These are phyloP conservation scores for Silene latifolia DNA, from an alignment of 148 eudicot species.

Conservation along the genomic window DNA sequence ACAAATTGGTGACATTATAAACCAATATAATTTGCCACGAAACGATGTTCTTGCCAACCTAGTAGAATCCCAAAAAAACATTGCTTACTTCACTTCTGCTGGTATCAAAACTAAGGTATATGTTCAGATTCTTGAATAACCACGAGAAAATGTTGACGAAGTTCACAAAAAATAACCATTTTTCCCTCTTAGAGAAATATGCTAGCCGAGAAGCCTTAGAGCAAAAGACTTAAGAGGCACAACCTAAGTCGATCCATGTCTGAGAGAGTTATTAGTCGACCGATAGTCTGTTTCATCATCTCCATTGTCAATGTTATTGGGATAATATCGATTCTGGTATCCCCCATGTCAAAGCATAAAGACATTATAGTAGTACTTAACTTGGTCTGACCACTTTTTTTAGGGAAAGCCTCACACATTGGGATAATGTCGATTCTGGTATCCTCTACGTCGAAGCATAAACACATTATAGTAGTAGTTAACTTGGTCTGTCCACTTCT, in stretches of 20 bases:
- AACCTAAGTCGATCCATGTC: constrained; percentile 26
- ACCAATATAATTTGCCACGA: neutral
- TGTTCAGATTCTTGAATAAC: constrained; percentile 22
- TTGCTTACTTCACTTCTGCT: constrained; percentile 13
- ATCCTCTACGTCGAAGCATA: constrained; percentile 54
- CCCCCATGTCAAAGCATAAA: constrained; percentile 61
- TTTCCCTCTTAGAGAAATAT: neutral
- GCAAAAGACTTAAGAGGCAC: too few species aligned
- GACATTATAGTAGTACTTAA: constrained; percentile 80
- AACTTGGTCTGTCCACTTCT: constrained; percentile 54
- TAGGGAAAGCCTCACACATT: constrained; percentile 38
- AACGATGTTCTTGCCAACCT: constrained; percentile 14
- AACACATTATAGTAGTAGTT: constrained; percentile 83
- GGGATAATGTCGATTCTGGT: constrained; percentile 61
- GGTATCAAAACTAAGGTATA: constrained; percentile 22
- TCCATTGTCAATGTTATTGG: constrained; percentile 58
- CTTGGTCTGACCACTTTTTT: constrained; percentile 54
- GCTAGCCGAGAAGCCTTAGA: constrained; percentile 20
- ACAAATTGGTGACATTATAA: neutral
- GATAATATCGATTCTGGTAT: constrained; percentile 56
- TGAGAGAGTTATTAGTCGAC: constrained; percentile 24
- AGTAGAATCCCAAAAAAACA: constrained; percentile 1
- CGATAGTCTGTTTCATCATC: constrained; percentile 68
- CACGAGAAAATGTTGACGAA: constrained; percentile 2
- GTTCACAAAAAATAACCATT: constrained; percentile 1